phyloP scores from a whole-genome alignment of 768 basidiomycete species.

The Boletales sp. region DNA sequence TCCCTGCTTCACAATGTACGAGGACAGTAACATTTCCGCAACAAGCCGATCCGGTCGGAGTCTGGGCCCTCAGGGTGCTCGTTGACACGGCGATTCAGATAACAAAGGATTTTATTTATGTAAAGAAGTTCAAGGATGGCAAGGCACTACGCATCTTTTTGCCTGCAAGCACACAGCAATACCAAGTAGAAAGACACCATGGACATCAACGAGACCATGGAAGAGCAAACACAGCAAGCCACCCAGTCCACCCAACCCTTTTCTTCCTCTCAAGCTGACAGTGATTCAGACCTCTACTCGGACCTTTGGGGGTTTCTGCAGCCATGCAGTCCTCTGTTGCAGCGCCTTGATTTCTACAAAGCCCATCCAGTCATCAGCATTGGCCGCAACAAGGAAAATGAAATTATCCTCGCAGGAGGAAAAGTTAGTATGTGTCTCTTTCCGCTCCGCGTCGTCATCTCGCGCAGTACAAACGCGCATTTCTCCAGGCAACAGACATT shows the following conservation, averaged over 20 bases:
- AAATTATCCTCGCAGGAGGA: constrained; percentile 62
- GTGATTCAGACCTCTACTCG: constrained; percentile 12
- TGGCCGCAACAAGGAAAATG: constrained; percentile 50
- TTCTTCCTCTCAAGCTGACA: constrained; percentile 19
- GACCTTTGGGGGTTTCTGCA: constrained; percentile 71
- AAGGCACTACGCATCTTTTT: too few relatives aligned
- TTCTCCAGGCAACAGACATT: constrained; percentile 37
- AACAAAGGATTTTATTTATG: too few relatives aligned
- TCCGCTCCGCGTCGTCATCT: constrained; percentile 6
- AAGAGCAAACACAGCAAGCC: constrained; percentile 37
- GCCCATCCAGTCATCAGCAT: constrained; percentile 45
- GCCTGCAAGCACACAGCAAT: too few relatives aligned
- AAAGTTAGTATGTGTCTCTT: constrained; percentile 61
- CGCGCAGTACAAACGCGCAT: constrained; percentile 24
- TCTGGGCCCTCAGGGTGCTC: too few relatives aligned
- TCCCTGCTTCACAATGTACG: too few relatives aligned
- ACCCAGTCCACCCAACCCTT: constrained; percentile 37
- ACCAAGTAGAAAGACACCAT: constrained; percentile 15
- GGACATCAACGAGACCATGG: constrained; percentile 25
- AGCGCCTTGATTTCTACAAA: constrained; percentile 62
- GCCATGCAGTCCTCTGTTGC: constrained; percentile 51
- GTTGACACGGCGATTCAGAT: too few relatives aligned
- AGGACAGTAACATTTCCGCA: too few relatives aligned
- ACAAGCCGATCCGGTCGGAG: too few relatives aligned
- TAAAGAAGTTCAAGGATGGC: too few relatives aligned